Conservation (phyloP, 2,329 filamentous ascomycete species). For the Amesomyces nigricolor region DNA sequence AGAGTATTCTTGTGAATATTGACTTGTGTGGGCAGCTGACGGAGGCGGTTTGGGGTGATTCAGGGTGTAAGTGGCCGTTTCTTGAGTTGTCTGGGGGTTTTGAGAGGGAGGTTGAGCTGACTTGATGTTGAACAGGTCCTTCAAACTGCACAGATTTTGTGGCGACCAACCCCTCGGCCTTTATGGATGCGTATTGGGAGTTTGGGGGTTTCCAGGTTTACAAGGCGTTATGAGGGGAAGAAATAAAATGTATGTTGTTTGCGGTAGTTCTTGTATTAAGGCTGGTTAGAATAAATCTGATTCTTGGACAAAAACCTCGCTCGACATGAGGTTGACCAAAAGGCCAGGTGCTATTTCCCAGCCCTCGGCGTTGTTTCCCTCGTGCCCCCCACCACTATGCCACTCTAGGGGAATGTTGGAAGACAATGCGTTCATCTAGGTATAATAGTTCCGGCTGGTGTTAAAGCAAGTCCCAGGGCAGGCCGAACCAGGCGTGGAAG, state of each 20-base stretch:
- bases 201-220: slow-evolving; percentile 58
- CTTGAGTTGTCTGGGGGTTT: no score
- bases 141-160: slow-evolving; percentile 54
- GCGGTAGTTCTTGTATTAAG: not conserved
- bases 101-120: not conserved
- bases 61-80: slow-evolving; percentile 10
- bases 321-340: no score
- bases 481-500: no score
- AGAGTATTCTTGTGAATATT: slow-evolving; percentile 62
- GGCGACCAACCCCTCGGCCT: slow-evolving; percentile 50
- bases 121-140: slow-evolving; percentile 35
- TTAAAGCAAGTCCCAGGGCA: no score
- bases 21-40: slow-evolving; percentile 57
- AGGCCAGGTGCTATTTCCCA: no score
- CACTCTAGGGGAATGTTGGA: no score
- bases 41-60: slow-evolving; percentile 37
- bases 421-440: not conserved
- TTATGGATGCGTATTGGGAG: slow-evolving; percentile 59
- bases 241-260: not conserved
- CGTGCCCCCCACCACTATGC: no score
- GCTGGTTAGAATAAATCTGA: no score
- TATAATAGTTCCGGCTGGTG: no score
- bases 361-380: no score
- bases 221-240: slow-evolving; percentile 27
- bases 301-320: no score